A percentile compares a stretch with the other conserved stretches of the same genome.
Evolutionary conservation across 768 basidiomycete genomes (phyloP).

Genomic region (Inosperma sp.): DNA sequence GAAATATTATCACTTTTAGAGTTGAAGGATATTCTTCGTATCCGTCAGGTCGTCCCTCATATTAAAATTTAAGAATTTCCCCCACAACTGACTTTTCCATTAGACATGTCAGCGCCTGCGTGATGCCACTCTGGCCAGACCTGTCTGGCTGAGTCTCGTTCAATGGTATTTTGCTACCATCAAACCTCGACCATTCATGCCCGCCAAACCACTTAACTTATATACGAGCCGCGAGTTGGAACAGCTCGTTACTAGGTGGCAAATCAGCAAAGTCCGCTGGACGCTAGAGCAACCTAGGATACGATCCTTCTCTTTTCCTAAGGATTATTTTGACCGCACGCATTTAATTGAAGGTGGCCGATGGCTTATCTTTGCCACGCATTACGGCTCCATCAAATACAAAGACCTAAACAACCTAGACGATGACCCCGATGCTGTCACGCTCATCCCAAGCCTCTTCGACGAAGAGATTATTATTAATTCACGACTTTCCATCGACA

Average conservation of each 20-base stretch:
- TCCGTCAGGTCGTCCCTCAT: background rate
- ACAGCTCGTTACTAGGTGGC: background rate
- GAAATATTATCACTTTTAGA: background rate
- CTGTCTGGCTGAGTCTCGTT: background rate
- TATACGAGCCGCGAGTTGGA: background rate
- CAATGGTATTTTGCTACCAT: background rate
- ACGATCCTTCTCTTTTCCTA: background rate
- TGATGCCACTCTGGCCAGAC: background rate
- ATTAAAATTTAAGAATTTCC: background rate
- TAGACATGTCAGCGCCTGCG: background rate
- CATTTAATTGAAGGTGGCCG: background rate
- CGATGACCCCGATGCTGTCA: background rate
- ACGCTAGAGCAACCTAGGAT: background rate
- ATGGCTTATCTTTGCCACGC: background rate
- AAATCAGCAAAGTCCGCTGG: background rate
- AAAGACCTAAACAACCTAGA: background rate
- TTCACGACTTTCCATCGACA: background rate
- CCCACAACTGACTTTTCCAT: background rate
- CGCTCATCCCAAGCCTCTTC: background rate
- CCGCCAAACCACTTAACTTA: background rate
- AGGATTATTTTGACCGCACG: background rate
- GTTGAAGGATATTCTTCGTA: conserved; percentile 2
- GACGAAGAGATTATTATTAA: too few relatives aligned
- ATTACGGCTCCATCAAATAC: background rate
- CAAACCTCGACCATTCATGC: background rate